These are phyloP conservation scores for Amanita rubescens DNA, from an alignment of 768 basidiomycete genomes.

Conservation along the genomic window DNA sequence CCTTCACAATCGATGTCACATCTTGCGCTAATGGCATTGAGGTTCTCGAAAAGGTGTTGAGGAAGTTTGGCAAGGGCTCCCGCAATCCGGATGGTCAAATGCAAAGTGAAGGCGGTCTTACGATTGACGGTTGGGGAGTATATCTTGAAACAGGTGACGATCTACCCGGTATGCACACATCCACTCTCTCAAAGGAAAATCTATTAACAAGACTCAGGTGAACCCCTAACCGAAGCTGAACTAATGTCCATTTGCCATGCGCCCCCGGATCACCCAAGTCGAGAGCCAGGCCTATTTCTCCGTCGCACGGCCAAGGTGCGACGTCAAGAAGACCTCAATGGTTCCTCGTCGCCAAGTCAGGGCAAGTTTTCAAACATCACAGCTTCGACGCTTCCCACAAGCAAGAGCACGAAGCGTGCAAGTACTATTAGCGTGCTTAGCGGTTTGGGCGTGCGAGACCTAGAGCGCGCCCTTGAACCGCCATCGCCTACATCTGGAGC, in stretches of 20 bases:
- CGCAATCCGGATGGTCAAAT: conserved; percentile 40
- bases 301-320: conserved; percentile 43
- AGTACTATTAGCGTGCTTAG: conserved; percentile 93
- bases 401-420: conserved; percentile 76
- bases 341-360: conserved; percentile 26
- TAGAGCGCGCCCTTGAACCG: conserved; percentile 58
- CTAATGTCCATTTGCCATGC: conserved; percentile 80
- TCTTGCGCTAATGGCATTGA: conserved; percentile 79
- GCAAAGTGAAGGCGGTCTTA: conserved; percentile 67
- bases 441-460: conserved; percentile 82
- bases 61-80: conserved; percentile 73
- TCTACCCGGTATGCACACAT: conserved; percentile 38
- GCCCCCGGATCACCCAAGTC: conserved; percentile 66
- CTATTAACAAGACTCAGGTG: conserved; percentile 34
- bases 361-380: conserved; percentile 13
- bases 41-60: conserved; percentile 81
- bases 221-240: conserved; percentile 74
- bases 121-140: conserved; percentile 86
- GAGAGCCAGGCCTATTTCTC: conserved; percentile 74
- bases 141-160: conserved; percentile 60
- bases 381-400: conserved; percentile 15
- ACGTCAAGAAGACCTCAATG: conserved; percentile 36
- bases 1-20: conserved; percentile 72
- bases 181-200: neutral
- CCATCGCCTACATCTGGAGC: conserved; percentile 40